phyloP scores from a whole-genome alignment of 768 basidiomycete genomes.

The Inosperma sp. region DNA sequence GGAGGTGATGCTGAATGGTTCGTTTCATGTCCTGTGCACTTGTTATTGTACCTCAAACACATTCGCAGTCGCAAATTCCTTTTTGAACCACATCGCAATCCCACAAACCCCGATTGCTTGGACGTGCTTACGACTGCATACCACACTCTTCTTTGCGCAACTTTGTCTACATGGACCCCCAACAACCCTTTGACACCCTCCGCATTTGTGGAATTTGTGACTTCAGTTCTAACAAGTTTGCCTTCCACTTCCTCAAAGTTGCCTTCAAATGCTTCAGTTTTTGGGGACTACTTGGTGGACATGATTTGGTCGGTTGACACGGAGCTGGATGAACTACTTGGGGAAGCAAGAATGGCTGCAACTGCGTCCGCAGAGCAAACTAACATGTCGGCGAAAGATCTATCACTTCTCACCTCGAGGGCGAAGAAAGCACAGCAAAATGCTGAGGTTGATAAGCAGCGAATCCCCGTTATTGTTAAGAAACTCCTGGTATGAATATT shows the following conservation, averaged over 20 bases:
- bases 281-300: constrained; percentile 74
- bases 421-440: constrained; percentile 45
- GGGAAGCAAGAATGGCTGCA: constrained; percentile 47
- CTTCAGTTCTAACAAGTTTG: constrained; percentile 52
- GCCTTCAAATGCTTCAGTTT: constrained; percentile 38
- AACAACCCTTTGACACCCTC: constrained; percentile 43
- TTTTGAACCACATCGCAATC: constrained; percentile 55
- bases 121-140: constrained; percentile 64
- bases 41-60: constrained; percentile 6
- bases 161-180: constrained; percentile 53
- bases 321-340: constrained; percentile 65
- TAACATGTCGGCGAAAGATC: constrained; percentile 20
- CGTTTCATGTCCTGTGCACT: constrained; percentile 18
- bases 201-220: constrained; percentile 58
- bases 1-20: constrained; percentile 65
- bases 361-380: constrained; percentile 33
- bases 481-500: constrained; percentile 50
- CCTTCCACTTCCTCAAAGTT: constrained; percentile 64
- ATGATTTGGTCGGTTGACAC: constrained; percentile 78
- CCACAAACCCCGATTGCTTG: constrained; percentile 45
- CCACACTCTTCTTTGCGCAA: constrained; percentile 59
- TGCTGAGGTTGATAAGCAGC: constrained; percentile 61
- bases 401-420: constrained; percentile 27
- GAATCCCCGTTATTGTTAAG: constrained; percentile 53
- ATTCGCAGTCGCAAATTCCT: constrained; percentile 55